Base-by-base conservation (phyloP, 1,139 yeast genomes). In the Yamadazyma oceani region DNA sequence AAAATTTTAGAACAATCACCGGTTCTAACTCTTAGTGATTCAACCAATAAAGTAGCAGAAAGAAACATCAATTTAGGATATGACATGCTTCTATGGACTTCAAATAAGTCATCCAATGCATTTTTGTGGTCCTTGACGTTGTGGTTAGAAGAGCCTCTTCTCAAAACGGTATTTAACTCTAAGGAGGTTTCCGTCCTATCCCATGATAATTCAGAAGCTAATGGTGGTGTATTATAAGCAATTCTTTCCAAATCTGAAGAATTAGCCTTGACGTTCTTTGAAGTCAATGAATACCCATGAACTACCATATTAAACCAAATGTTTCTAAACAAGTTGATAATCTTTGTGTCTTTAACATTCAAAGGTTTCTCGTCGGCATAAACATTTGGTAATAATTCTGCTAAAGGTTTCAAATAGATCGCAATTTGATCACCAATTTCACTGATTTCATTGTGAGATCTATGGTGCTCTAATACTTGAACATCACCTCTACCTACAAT, bases 271-370 rank as follows among this genome's bases (percentile, higher is more conserved):
- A 82, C 75, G 51, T 80, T 66, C 11, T 70, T 69, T 0, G 95
- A 82, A 36, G 74, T 73, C 36, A 72, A 69, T 17, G 82, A 76
- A 56, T 82, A 89, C 0, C 98, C 98, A 60, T 92, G 96, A 31
- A 90, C 87, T 4, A 85, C 94, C 76, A 92, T 73, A 54, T 90
- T 92, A 58, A 86, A 89, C 99, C 99, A 94, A 35, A 88, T 80
- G 58, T 92, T 86, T 54, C 95, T 78, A 66, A 90, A 88, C 41
- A 83, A 64, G 32, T 75, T 67, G 37, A 77, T 64, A 2, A 78
- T 71, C 12, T 64, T 69, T 29, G 74, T 64, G 39, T 78, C 76
- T 10, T 57, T 56, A 17, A 79, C 58, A 22, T 53, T 45, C 40
- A 69, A 58, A 3, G 70, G 70, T 41, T 45, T 48, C 39, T 55